phyloP scores from a whole-genome alignment of 495 filamentous ascomycete species.

The Cetradonia linearis region DNA sequence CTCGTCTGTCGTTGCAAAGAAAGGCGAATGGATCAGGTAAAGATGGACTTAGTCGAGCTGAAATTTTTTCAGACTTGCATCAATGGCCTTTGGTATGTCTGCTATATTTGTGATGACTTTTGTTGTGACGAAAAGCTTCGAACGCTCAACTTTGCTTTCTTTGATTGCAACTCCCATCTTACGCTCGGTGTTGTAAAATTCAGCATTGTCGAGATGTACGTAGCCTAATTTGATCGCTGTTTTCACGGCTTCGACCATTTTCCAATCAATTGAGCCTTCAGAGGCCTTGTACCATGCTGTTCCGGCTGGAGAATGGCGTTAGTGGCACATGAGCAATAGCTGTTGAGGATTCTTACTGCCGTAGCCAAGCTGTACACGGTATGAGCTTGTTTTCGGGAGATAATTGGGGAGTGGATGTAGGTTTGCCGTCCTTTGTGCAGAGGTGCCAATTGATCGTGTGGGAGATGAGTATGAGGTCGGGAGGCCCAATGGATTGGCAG shows the following conservation, averaged over 20 bases:
- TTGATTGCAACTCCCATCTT: slow-evolving; percentile 69
- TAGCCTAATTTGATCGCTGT: slow-evolving; percentile 62
- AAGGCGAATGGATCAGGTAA: slow-evolving; percentile 72
- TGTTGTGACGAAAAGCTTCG: slow-evolving; percentile 66
- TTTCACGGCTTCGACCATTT: slow-evolving; percentile 50
- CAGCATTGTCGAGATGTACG: slow-evolving; percentile 68
- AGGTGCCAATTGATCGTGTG: neutral
- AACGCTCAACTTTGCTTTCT: slow-evolving; percentile 51
- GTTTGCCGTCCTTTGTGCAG: slow-evolving; percentile 19
- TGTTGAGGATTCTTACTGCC: slow-evolving; percentile 36
- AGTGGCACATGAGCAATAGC: neutral
- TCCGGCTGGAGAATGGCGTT: slow-evolving; percentile 29
- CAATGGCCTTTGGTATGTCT: slow-evolving; percentile 57
- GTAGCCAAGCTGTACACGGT: slow-evolving; percentile 52
- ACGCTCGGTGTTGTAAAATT: slow-evolving; percentile 74
- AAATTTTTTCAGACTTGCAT: slow-evolving; percentile 61
- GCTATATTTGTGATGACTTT: slow-evolving; percentile 53
- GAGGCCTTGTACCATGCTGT: slow-evolving; percentile 49
- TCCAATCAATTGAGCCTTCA: slow-evolving; percentile 37
- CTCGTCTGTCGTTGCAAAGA: slow-evolving; percentile 49
- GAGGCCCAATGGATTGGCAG: neutral
- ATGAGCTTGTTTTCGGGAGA: neutral
- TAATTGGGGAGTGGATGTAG: slow-evolving; percentile 36
- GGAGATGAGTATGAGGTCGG: no score
- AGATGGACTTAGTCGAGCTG: slow-evolving; percentile 74